Percentiles rank a stretch among this genome's conserved stretches.
Conservation (phyloP, 1,284 basidiomycete species). For the Filobasidium uniguttulatum region DNA sequence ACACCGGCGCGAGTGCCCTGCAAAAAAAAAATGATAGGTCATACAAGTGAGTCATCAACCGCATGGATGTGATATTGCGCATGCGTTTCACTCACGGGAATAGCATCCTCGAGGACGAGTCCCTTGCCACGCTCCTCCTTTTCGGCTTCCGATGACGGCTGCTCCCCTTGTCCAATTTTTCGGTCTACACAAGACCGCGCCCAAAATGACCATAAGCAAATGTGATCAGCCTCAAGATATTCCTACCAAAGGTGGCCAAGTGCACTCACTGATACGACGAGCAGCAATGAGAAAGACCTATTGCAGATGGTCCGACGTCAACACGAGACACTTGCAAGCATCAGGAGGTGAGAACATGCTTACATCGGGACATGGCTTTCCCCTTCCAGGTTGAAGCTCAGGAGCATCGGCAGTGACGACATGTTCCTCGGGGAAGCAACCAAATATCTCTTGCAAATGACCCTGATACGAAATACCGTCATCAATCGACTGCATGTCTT, state of each 20-base stretch:
- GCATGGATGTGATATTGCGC: no score
- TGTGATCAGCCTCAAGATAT: neutral
- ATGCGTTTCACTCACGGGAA: conserved; percentile 22
- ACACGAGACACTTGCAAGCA: neutral
- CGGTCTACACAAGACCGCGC: no score
- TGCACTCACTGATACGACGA: conserved; percentile 25
- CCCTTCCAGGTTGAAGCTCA: conserved; percentile 30
- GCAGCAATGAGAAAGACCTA: conserved; percentile 37
- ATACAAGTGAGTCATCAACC: no score
- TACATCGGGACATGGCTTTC: conserved; percentile 33
- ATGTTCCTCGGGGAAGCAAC: conserved; percentile 26
- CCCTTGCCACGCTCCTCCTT: conserved; percentile 24
- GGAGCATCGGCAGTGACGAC: conserved; percentile 35
- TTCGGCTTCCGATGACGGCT: conserved; percentile 22
- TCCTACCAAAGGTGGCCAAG: neutral
- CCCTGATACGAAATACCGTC: conserved; percentile 15
- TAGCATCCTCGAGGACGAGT: conserved; percentile 37
- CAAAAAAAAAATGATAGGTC: neutral
- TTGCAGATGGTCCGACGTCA: neutral
- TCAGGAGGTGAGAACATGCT: neutral
- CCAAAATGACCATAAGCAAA: neutral
- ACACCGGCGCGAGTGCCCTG: conserved; percentile 33
- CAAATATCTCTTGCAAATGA: conserved; percentile 35
- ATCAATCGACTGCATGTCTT: no score
- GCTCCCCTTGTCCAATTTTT: conserved; percentile 30